Evolutionary conservation across 345 rosid species (phyloP), one percentile per base, ranked within the genome.

Genomic region (Cardamine occulta): DNA sequence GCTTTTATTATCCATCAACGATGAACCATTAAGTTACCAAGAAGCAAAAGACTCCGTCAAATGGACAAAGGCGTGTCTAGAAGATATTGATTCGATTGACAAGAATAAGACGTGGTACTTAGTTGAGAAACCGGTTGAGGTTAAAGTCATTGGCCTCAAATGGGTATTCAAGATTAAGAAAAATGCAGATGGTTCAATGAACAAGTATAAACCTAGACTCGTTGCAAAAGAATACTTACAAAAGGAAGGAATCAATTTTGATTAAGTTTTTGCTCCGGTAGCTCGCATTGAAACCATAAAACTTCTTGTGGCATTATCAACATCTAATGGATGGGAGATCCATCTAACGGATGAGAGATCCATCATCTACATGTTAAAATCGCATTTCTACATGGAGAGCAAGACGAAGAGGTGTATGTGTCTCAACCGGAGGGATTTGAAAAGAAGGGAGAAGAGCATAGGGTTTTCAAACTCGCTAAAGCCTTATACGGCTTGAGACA

Each of bases 251-350:
- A 47, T 17, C 1, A 21, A 47, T 8, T 47, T 47, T 2, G 10
- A 47, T 2, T 10, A 28, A 28, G 29, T 28, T 3, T 28, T 28
- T 28, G 29, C 29, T 3, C 29, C 5, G 2, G 49, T 45, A 15
- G 19, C 49, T 45, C 8, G 19, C 2, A 15, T 14, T 45, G 49
- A 45, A 1, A n/a, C 19, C 0, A 47, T 47, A 0, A n/a, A 10
- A 4, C 1, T n/a, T 0, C 51, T 47, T 1, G 1, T 47, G 0
- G 21, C 10, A 0, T 0, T 47, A 6, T 4, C 21, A 0, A 4
- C 21, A 0, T 47, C 51, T n/a, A 1, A 47, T 6, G 51, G 21
- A 0, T n/a, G 21, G 10, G n/a, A n/a, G n/a, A n/a, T n/a, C n/a
- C n/a, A n/a, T n/a, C n/a, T n/a, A n/a, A n/a, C n/a, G n/a, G n/a